Evolutionary conservation across 2,329 filamentous ascomycete species (phyloP), one percentile per base, ranked within the genome.

Genomic region (Orbilia oligospora): DNA sequence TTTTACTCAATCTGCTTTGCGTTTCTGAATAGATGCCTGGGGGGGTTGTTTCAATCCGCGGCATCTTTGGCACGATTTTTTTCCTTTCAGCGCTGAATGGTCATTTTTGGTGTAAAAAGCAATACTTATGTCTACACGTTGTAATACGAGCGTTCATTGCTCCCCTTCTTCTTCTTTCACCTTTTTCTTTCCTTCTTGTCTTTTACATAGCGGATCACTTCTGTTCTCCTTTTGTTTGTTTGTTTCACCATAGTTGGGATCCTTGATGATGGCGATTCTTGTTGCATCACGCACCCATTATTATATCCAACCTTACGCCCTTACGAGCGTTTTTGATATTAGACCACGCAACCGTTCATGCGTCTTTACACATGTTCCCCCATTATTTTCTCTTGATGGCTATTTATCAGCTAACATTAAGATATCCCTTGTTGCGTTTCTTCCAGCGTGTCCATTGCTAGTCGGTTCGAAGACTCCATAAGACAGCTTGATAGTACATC

Each of bases 81-180:
- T 22, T 30, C n/a, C 10, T 8, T 44, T n/a, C 20, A 61, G 56
- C 56, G 56, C 20, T 44, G 33, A 20, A 44, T 44, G 56, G 56
- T 41, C 6, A 6, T 44, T n/a, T 58, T 58, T 38, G 30, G 56
- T 14, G 27, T n/a, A 33, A 61, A 61, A 61, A 61, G 56, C 36
- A 51, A 12, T 51, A 61, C 41, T n/a, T 5, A 61, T 61, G 20
- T 27, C 20, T 61, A 61, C 56, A 44, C 36, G 9, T 61, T 61
- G 9, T 61, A 61, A 61, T 61, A 44, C 33, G 56, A 44, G 56
- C 56, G 3, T 44, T 27, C 14, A 16, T 44, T 44, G 56, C 56
- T 61, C 44, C 44, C 16, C n/a, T n/a, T n/a, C n/a, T 38, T 14
- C 12, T 18, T 58, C 22, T 44, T 61, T 44, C 36, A 16, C 24